Percentiles rank a stretch among this genome's conserved stretches.
These are phyloP conservation scores for Phaeotremella fagi DNA, from an alignment of 768 basidiomycete species.

Conservation along the genomic window DNA sequence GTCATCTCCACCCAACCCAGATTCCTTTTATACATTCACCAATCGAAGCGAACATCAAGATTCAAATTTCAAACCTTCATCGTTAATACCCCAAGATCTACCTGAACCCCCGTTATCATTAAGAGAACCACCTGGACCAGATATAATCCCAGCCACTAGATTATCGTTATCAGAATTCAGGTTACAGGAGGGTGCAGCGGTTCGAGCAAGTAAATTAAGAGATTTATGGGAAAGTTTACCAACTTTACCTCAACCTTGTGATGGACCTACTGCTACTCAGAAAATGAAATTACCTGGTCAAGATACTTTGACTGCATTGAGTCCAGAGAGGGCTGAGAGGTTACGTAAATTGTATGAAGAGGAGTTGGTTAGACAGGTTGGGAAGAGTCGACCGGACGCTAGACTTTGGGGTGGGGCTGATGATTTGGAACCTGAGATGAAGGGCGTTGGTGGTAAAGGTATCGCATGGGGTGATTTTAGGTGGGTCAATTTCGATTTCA, in stretches of 20 bases:
- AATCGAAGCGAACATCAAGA: slow-evolving; percentile 17
- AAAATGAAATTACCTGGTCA: slow-evolving; percentile 40
- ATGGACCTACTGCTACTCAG: slow-evolving; percentile 31
- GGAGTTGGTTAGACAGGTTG: slow-evolving; percentile 59
- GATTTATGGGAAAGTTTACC: slow-evolving; percentile 46
- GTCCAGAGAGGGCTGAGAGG: slow-evolving; percentile 58
- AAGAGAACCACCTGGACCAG: slow-evolving; percentile 40
- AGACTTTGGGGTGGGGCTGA: slow-evolving; percentile 46
- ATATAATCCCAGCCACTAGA: slow-evolving; percentile 28
- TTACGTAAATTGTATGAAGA: slow-evolving; percentile 68
- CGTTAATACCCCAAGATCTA: slow-evolving; percentile 19
- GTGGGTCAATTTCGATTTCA: slow-evolving; percentile 25
- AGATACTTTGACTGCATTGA: slow-evolving; percentile 49
- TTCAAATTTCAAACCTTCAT: slow-evolving; percentile 5
- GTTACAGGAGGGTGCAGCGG: slow-evolving; percentile 35
- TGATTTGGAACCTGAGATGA: slow-evolving; percentile 36
- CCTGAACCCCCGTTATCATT: slow-evolving; percentile 23
- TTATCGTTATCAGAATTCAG: slow-evolving; percentile 45
- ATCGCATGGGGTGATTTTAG: slow-evolving; percentile 47
- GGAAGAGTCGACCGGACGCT: slow-evolving; percentile 39
- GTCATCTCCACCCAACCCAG: neutral
- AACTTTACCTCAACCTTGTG: slow-evolving; percentile 19
- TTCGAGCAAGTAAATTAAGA: slow-evolving; percentile 40
- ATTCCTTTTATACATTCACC: slow-evolving; percentile 9
- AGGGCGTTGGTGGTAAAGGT: slow-evolving; percentile 37